Evolutionary conservation across 2,329 filamentous ascomycete genomes (phyloP).

Genomic region (Simplicillium sp.): DNA sequence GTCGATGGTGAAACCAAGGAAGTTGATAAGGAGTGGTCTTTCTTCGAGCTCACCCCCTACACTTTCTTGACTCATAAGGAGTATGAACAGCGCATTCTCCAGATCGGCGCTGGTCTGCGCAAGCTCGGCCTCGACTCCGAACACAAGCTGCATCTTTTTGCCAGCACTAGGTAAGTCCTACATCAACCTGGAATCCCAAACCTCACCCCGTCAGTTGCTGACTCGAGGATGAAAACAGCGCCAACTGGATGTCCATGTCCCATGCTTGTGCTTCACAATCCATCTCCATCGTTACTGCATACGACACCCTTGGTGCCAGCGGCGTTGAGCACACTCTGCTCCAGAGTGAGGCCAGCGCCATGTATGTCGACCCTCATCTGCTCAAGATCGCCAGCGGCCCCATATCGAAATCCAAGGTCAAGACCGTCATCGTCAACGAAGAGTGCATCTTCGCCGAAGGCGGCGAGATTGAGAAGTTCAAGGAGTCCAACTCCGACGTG

Average conservation of each 20-base stretch:
- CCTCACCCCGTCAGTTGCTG: not conserved
- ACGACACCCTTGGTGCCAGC: slow-evolving; percentile 80
- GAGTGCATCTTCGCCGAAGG: slow-evolving; percentile 39
- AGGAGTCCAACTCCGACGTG: slow-evolving; percentile 43
- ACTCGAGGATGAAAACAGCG: slow-evolving; percentile 32
- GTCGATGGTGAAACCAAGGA: slow-evolving; percentile 70
- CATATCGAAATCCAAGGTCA: slow-evolving; percentile 47
- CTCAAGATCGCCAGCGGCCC: slow-evolving; percentile 49
- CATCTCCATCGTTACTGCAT: slow-evolving; percentile 86
- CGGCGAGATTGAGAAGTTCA: slow-evolving; percentile 45
- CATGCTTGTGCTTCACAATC: slow-evolving; percentile 75
- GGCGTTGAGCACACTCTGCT: slow-evolving; percentile 79
- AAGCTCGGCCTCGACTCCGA: slow-evolving; percentile 60
- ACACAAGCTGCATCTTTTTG: slow-evolving; percentile 72
- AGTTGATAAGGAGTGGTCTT: slow-evolving; percentile 86
- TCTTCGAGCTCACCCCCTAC: slow-evolving; percentile 74
- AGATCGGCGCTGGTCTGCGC: slow-evolving; percentile 64
- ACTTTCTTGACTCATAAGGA: slow-evolving; percentile 70
- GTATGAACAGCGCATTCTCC: slow-evolving; percentile 60
- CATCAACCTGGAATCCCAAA: not conserved
- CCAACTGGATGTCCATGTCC: slow-evolving; percentile 76
- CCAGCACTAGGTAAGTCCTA: slow-evolving; percentile 59
- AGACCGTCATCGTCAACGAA: slow-evolving; percentile 55
- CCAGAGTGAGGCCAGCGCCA: slow-evolving; percentile 70
- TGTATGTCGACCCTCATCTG: slow-evolving; percentile 81